Percentiles rank a stretch among this genome's conserved stretches.
Conservation (phyloP, 371 early-diverging fungal genomes). For the Rhizopus arrhizus region DNA sequence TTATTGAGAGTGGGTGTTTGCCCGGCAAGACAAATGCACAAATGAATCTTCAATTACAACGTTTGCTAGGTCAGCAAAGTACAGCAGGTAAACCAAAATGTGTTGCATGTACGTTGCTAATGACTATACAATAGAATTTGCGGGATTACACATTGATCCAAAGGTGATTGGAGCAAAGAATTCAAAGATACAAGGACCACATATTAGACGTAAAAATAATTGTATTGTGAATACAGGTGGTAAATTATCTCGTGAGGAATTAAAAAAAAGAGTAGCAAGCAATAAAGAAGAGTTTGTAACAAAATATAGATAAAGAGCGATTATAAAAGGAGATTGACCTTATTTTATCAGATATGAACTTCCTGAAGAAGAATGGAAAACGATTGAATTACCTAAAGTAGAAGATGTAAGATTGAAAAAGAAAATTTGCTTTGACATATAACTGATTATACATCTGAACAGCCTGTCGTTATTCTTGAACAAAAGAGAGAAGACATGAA, state of each 20-base stretch:
- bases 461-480: constrained; percentile 51
- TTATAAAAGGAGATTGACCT: no score
- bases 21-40: constrained; percentile 94
- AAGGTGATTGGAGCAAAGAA: constrained; percentile 81
- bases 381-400: constrained; percentile 66
- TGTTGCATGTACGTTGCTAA: not conserved
- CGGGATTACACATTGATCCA: constrained; percentile 88
- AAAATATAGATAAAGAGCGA: not conserved
- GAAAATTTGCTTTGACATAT: not conserved
- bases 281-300: constrained; percentile 69
- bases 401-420: constrained; percentile 58
- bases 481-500: constrained; percentile 58
- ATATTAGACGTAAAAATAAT: constrained; percentile 87
- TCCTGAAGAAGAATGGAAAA: constrained; percentile 65
- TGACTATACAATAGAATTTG: constrained; percentile 68
- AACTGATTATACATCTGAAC: not conserved
- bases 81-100: constrained; percentile 69
- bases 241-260: constrained; percentile 73
- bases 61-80: constrained; percentile 91
- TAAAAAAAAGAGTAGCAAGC: constrained; percentile 62
- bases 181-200: constrained; percentile 75
- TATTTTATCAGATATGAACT: constrained; percentile 62
- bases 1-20: constrained; percentile 80
- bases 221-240: constrained; percentile 89
- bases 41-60: constrained; percentile 91